Conservation (phyloP, 1,284 basidiomycete species). For the Pyrrhoderma noxium region DNA sequence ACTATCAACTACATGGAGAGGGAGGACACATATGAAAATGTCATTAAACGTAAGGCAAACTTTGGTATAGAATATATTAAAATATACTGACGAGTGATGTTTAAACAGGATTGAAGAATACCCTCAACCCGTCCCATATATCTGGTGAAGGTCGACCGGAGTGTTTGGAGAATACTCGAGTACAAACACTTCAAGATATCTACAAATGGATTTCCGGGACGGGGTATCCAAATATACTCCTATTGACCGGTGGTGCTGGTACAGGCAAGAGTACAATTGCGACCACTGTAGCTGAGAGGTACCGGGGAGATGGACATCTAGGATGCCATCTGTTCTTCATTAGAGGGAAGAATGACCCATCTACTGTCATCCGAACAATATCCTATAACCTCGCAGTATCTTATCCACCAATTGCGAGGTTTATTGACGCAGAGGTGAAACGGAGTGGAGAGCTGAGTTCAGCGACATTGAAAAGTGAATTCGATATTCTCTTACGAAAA, state of each 20-base stretch:
- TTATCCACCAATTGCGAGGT: neutral
- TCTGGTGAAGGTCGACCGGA: too few species aligned
- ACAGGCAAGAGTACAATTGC: conserved; percentile 23
- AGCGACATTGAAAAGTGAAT: neutral
- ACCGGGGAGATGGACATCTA: neutral
- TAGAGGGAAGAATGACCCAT: conserved; percentile 3
- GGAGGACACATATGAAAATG: too few species aligned
- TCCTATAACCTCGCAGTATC: neutral
- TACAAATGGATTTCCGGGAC: too few species aligned
- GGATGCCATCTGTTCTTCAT: conserved; percentile 19
- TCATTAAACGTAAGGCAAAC: too few species aligned
- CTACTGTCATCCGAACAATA: neutral
- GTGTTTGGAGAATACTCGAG: too few species aligned
- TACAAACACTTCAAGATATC: too few species aligned
- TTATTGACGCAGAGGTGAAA: neutral
- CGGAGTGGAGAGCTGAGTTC: neutral
- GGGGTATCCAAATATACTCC: neutral
- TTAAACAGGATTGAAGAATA: too few species aligned
- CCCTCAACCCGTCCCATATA: too few species aligned
- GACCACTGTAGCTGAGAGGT: conserved; percentile 6
- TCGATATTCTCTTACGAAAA: neutral
- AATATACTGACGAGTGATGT: too few species aligned
- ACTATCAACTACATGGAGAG: too few species aligned
- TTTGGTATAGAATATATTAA: too few species aligned
- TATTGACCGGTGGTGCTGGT: conserved; percentile 28